These are phyloP conservation scores for Limnanthes douglasii DNA, from an alignment of 345 rosid genomes.

Conservation along the genomic window DNA sequence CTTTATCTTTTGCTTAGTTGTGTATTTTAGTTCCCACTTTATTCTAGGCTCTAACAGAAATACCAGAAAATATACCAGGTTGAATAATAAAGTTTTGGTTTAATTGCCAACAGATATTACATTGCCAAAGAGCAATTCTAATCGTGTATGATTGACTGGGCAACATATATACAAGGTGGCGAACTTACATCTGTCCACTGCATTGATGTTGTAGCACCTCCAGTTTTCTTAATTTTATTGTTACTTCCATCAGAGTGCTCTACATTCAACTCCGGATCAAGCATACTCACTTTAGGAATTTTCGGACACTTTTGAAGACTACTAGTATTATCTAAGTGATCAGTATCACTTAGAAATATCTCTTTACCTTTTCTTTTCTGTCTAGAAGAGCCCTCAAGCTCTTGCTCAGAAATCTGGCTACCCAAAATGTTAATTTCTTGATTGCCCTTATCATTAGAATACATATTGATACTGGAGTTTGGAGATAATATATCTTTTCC, in stretches of 20 bases:
- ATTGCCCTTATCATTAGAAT: slow-evolving; percentile 6
- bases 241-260: slow-evolving; percentile 19
- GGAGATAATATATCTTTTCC: slow-evolving; percentile 10
- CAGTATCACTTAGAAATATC: slow-evolving; percentile 14
- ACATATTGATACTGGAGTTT: slow-evolving; percentile 9
- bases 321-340: slow-evolving; percentile 10
- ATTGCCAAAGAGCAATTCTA: neutral
- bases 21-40: too few relatives aligned
- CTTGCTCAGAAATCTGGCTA: slow-evolving; percentile 14
- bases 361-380: slow-evolving; percentile 39
- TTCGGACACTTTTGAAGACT: slow-evolving; percentile 18
- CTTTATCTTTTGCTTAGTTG: too few relatives aligned
- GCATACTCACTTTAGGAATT: slow-evolving; percentile 12
- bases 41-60: too few relatives aligned
- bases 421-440: slow-evolving; percentile 5
- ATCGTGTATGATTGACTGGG: slow-evolving; percentile 3
- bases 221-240: slow-evolving; percentile 12
- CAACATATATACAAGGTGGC: slow-evolving; percentile 5
- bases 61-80: neutral
- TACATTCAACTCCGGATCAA: slow-evolving; percentile 9
- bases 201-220: slow-evolving; percentile 15
- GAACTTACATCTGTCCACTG: slow-evolving; percentile 53
- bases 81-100: neutral
- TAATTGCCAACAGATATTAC: neutral
- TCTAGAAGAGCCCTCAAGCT: slow-evolving; percentile 21